Base-by-base conservation (phyloP, 2,329 filamentous ascomycete species). In the Pseudogymnoascus sp. region DNA sequence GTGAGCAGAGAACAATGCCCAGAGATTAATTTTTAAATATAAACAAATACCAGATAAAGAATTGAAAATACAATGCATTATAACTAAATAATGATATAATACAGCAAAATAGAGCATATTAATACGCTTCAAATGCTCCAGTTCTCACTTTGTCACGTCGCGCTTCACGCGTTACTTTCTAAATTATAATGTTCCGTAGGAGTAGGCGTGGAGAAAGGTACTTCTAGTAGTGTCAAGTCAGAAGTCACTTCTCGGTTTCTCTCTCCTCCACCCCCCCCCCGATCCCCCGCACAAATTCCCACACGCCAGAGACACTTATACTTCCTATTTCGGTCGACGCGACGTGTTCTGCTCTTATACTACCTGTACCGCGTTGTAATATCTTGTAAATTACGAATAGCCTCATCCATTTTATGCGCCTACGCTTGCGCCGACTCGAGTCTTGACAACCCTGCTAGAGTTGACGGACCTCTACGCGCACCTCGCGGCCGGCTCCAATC, bases 301-400 rank as follows among this genome's bases (percentile, higher is more conserved):
- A 37, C 37, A 23, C 16, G 28, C 61, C 61, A 39, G 28, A 62
- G 25, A 41, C 63, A 64, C 63, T 64, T 64, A 64, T 34, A 64
- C 63, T 64, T 64, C 63, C 63, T 57, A 41, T 61, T 64, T 62
- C 34, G 57, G 63, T 48, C 25, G 37, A 64, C 63, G 63, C 63
- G 63, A 62, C 63, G 43, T 39, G 51, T 54, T 54, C 48, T 28
- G 25, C 48, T 54, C 25, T 54, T 54, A 54, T 54, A 54, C 43
- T 51, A 37, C 25, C 41, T 63, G 25, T 63, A 43, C 62, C 62
- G 37, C 21, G 51, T 28, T 31, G 23, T 19, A 57, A 51, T 36
- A 63, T 60, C 62, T 25, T 63, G 37, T 41, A 39, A 37, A 41
- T 61, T 41, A 37, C 57, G 34, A 23, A 61, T 37, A 61, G 23